Base-by-base conservation (phyloP, 179 eudicot species). In the Vitellaria paradoxa region DNA sequence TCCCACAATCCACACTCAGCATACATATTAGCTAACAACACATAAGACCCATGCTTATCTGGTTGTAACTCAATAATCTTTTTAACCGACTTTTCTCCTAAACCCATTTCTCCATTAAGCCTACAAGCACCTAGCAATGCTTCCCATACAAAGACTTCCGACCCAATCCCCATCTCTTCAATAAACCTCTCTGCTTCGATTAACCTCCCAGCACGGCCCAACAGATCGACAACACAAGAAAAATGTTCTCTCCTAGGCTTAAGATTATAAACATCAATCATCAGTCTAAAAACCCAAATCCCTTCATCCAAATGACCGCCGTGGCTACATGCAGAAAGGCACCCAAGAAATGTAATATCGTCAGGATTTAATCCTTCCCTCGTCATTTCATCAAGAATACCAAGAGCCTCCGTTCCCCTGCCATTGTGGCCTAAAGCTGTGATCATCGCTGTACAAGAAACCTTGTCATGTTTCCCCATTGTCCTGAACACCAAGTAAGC, bases 321-420 rank as follows among this genome's bases (percentile, higher is more conserved):
- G 46, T 84, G 85, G 81, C 87, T 84, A 65, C 87, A 84, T 74
- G 83, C 87, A 62, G 76, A 79, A 11, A 84, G 82, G 50, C 85
- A 76, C 50, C 74, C 82, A 20, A 84, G 85, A 77, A 84, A 84
- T 7, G 87, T 82, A 26, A 84, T 70, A 30, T 77, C 82, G 56
- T 84, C 85, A 40, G 87, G 87, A 15, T 40, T 70, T 55, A 81
- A 68, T 55, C 83, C 79, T 67, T 62, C 57, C 18, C n/a, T 62
- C 42, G 47, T 40, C 84, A 81, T 84, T 14, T 46, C 72, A 59
- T 50, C 45, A 5, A 84, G 72, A 42, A 84, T 56, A 20, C 6
- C 52, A n/a, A 84, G 73, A 76, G 85, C 87, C 65, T 81, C 81
- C 56, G 46, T 79, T 23, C 78, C 84, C 70, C 72, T 69, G 9